These are phyloP conservation scores for Boletus speciosus DNA, from an alignment of 768 basidiomycete species.

Conservation along the genomic window DNA sequence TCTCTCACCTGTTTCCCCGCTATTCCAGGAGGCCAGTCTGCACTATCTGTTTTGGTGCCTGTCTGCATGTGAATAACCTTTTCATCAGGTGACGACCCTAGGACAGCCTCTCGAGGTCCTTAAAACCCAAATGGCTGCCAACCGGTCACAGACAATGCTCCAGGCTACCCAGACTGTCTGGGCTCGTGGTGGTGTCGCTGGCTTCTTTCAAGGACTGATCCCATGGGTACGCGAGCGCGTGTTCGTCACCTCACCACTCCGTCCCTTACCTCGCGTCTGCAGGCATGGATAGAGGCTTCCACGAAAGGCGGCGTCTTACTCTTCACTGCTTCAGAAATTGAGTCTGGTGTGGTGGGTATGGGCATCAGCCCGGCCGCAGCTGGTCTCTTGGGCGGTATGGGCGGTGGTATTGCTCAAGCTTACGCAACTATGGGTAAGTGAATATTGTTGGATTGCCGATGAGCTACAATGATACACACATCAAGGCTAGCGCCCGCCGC, in stretches of 20 bases:
- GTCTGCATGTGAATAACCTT: not conserved
- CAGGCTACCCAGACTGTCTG: conserved; percentile 85
- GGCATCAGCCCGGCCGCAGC: conserved; percentile 79
- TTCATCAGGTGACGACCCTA: conserved; percentile 83
- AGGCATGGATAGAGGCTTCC: conserved; percentile 99
- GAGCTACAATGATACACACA: conserved; percentile 16
- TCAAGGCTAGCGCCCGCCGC: conserved; percentile 20
- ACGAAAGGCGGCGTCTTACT: conserved; percentile 96
- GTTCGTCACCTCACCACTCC: not conserved
- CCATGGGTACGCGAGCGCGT: conserved; percentile 73
- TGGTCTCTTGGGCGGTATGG: conserved; percentile 95
- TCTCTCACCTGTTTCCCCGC: conserved; percentile 13
- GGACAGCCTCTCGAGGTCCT: conserved; percentile 98
- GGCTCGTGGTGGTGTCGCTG: conserved; percentile 83
- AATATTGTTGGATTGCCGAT: conserved; percentile 1
- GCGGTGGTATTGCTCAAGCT: conserved; percentile 94
- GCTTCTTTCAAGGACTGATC: conserved; percentile 97
- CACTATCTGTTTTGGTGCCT: not conserved
- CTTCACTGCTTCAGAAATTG: conserved; percentile 95
- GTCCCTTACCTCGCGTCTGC: not conserved
- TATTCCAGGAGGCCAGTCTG: conserved; percentile 65
- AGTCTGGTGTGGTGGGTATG: conserved; percentile 57
- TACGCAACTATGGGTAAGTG: conserved; percentile 99
- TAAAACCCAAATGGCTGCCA: conserved; percentile 99
- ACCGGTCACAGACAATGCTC: conserved; percentile 86